Evolutionary conservation across 2,329 filamentous ascomycete species (phyloP).

Genomic region (Arachnomyces sp.): DNA sequence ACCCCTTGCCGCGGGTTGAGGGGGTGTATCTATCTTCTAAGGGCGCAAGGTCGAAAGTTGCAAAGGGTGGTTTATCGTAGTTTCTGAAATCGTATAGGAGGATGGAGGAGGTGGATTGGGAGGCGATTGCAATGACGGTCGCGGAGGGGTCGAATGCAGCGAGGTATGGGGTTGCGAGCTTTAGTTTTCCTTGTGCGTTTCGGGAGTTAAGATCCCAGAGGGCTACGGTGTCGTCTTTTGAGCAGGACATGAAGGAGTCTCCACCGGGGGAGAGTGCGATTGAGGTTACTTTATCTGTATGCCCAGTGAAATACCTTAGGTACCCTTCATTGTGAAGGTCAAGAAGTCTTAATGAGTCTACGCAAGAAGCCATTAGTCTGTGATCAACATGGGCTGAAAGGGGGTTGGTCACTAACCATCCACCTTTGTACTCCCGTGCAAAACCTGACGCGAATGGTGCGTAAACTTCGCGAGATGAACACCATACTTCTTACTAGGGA

Average conservation of each 20-base stretch:
- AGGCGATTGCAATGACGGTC: slow-evolving; percentile 82
- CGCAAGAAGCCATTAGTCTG: slow-evolving; percentile 22
- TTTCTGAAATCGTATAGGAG: slow-evolving; percentile 90
- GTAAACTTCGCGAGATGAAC: slow-evolving; percentile 91
- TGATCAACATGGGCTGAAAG: background rate
- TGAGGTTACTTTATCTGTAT: slow-evolving; percentile 74
- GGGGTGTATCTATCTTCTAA: slow-evolving; percentile 48
- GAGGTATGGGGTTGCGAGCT: slow-evolving; percentile 72
- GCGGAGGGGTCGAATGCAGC: slow-evolving; percentile 88
- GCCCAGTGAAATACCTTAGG: slow-evolving; percentile 90
- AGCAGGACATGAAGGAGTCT: slow-evolving; percentile 88
- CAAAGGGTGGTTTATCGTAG: slow-evolving; percentile 85
- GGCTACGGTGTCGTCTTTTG: slow-evolving; percentile 80
- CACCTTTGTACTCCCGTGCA: slow-evolving; percentile 92
- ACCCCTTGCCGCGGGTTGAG: slow-evolving; percentile 45
- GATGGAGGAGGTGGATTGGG: slow-evolving; percentile 67
- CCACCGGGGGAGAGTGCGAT: slow-evolving; percentile 75
- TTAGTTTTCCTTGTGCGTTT: slow-evolving; percentile 69
- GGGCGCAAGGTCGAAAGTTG: slow-evolving; percentile 65
- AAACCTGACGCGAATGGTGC: slow-evolving; percentile 79
- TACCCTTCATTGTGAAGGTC: slow-evolving; percentile 89
- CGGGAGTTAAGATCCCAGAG: slow-evolving; percentile 82
- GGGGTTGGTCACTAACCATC: slow-evolving; percentile 52
- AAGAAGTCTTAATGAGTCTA: slow-evolving; percentile 77
- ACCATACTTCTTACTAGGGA: slow-evolving; percentile 94